Evolutionary conservation across 129 eudicot species (phyloP).

Genomic region (Heracleum sosnowskyi): DNA sequence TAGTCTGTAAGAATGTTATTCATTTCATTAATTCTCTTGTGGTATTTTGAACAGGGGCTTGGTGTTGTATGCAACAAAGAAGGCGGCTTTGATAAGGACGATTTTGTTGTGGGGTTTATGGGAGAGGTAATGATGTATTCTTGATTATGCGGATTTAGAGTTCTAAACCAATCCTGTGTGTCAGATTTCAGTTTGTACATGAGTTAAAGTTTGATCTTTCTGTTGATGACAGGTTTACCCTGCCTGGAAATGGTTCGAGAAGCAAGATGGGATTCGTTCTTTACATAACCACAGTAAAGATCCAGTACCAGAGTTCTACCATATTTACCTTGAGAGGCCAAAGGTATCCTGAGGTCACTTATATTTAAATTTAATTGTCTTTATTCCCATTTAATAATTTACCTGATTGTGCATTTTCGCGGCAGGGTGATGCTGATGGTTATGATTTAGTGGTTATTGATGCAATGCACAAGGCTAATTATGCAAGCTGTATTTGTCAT

Average conservation of each 20-base stretch:
- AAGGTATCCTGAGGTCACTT: slow-evolving; percentile 44
- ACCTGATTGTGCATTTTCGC: slow-evolving; percentile 18
- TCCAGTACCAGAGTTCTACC: slow-evolving; percentile 96
- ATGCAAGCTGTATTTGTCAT: slow-evolving; percentile 97
- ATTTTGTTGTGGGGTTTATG: slow-evolving; percentile 91
- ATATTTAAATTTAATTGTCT: background rate
- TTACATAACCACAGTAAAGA: slow-evolving; percentile 85
- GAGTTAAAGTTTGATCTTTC: background rate
- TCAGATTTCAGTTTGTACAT: background rate
- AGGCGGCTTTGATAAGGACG: slow-evolving; percentile 80
- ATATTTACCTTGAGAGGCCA: slow-evolving; percentile 96
- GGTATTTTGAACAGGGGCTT: slow-evolving; percentile 60
- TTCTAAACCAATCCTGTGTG: background rate
- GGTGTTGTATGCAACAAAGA: slow-evolving; percentile 98
- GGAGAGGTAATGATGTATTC: slow-evolving; percentile 69
- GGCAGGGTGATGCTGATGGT: slow-evolving; percentile 99
- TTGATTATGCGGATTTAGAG: background rate
- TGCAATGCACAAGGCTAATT: slow-evolving; percentile 99
- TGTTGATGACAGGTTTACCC: slow-evolving; percentile 66
- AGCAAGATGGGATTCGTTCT: slow-evolving; percentile 95
- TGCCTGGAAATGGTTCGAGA: slow-evolving; percentile 99
- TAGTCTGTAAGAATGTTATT: background rate
- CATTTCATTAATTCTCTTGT: background rate
- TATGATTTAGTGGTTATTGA: slow-evolving; percentile 96
- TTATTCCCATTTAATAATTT: background rate